Base-by-base conservation (phyloP, 768 basidiomycete species). In the Trametes gibbosa region DNA sequence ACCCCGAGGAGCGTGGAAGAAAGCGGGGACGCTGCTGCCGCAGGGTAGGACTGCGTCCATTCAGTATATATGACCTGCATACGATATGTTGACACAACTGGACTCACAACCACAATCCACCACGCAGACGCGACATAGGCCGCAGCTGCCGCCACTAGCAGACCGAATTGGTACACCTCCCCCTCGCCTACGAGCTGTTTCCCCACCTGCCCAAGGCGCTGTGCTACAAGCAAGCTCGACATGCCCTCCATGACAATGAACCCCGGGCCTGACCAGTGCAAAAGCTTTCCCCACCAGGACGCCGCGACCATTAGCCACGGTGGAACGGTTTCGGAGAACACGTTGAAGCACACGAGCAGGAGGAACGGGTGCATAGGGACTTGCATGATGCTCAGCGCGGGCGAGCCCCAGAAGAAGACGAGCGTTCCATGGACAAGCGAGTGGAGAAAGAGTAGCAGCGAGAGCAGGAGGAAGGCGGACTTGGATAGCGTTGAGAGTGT, bases 1-100 rank as follows among this genome's bases (percentile, higher is more conserved):
- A 87, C 89, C 2, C 95, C 95, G 17, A 98, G 78, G 10, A 98
- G 77, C 2, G 95, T 95, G 1, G 95, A 91, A 10, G 93, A 90
- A 32, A 96, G 77, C 9, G 95, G 90, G 0, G 92, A 90, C 9
- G 86, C 82, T 5, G 92, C 89, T 6, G 89, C 89, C 2, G 87
- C 81, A 24, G 93, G 87, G 72, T 94, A 95, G 3, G 89, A 83
- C 87, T 92, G n/a, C 25, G 53, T 56, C 27, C 41, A 64, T 67
- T 14, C 16, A 21, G 27, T 29, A 23, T 9, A 34, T 41, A 65
- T 68, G 53, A 32, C 35, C 29, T 3, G 35, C 35, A 59, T 59
- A 32, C 45, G 29, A 21, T 0, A 39, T 23, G 17, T 27, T 56
- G 48, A 46, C 45, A 57, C 19, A 50, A 35, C 17, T 17, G 41